Evolutionary conservation across 345 rosid species (phyloP), one percentile per base, ranked within the genome.

Genomic region (Corchorus olitorius): DNA sequence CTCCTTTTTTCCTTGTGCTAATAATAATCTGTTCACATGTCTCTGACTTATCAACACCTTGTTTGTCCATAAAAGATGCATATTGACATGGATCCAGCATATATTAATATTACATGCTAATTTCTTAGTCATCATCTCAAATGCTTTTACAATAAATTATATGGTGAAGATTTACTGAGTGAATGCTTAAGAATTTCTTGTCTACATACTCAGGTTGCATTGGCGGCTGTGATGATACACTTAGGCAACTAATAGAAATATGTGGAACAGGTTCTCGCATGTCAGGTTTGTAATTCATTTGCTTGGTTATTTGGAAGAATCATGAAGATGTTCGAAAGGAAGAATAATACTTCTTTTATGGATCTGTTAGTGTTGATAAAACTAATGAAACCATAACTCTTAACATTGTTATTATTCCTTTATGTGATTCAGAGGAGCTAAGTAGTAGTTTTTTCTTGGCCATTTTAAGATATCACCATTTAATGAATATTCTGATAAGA

Each of bases 201-300:
- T 46, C 56, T 77, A 20, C 65, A 13, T 76, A 58, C 62, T 72
- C 86, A 95, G 99, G 99, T 76, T 93, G 99, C 83, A 80, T 95
- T 66, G 99, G 99, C 78, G 97, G 97, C 55, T 95, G 99, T 70
- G 99, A 95, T 78, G 91, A 86, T 48, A 91, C 81, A 37, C 93
- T 92, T 37, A 91, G 83, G 72, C 93, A 93, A 78, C 78, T 95
- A 80, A 89, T 80, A 78, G 97, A 93, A 77, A 92, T 93, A 68
- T 95, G 99, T 79, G 99, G 98, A 85, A 93, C 98, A 37, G 99
- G 98, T 73, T 84, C 94, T 63, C 98, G 98, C 48, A 71, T 82
- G 83, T 84, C 90, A 93, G 99, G 99, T 95, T 45, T 70, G 81
- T 69, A 52, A 98, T 95, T 45, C 68, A 81, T 69, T 45, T 55